phyloP scores from a whole-genome alignment of 2,329 filamentous ascomycete species.

The Stromatinia cepivora region DNA sequence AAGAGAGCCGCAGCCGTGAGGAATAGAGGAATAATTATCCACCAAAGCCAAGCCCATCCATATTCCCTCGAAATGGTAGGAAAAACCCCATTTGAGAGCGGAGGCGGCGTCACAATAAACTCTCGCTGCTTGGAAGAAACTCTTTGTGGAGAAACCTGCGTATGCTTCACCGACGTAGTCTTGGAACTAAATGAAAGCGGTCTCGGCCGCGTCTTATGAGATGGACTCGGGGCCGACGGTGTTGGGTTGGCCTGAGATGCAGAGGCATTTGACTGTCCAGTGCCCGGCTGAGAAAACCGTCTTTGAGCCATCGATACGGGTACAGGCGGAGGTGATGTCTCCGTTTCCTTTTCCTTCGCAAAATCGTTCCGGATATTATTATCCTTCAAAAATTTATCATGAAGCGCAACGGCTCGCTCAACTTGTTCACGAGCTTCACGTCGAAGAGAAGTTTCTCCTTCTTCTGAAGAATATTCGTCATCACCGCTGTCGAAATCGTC shows the following conservation, averaged over 20 bases:
- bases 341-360: too few relatives aligned
- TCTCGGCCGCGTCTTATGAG: background rate
- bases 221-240: too few relatives aligned
- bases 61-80: conserved; percentile 1
- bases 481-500: background rate
- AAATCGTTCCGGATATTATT: background rate
- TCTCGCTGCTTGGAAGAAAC: background rate
- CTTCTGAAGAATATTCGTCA: background rate
- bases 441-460: background rate
- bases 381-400: background rate
- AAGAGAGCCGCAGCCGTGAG: background rate
- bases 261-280: background rate
- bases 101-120: background rate
- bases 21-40: background rate
- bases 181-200: background rate
- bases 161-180: background rate
- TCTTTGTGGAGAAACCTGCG: background rate
- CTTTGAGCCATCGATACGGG: background rate
- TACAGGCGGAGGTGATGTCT: background rate
- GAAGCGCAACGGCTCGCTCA: background rate
- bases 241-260: background rate
- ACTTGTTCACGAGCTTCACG: background rate
- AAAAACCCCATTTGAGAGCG: background rate
- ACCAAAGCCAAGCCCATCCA: conserved; percentile 6
- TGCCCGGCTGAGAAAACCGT: background rate